Conservation (phyloP, 2,329 filamentous ascomycete species). For the Didymella sp. region DNA sequence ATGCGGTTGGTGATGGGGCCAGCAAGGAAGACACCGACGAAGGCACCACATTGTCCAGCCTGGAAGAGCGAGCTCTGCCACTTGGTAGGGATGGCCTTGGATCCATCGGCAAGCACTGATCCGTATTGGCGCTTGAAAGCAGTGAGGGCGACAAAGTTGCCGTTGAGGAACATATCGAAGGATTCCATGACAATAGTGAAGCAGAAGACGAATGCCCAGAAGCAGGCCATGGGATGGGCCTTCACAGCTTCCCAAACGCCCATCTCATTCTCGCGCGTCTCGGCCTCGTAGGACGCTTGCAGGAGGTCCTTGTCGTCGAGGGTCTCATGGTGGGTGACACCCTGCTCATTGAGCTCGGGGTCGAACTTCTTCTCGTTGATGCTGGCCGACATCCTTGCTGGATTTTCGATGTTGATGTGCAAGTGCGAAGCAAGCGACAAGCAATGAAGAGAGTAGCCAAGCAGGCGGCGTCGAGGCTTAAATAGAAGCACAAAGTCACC, state of each 20-base stretch:
- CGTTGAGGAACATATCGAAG: conserved; percentile 67
- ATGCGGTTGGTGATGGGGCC: conserved; percentile 64
- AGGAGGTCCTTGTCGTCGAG: conserved; percentile 32
- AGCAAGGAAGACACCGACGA: conserved; percentile 66
- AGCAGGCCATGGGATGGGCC: conserved; percentile 60
- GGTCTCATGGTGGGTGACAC: conserved; percentile 25
- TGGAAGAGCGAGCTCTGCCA: conserved; percentile 67
- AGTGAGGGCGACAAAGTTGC: conserved; percentile 62
- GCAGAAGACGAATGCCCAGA: conserved; percentile 63
- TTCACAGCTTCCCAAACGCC: conserved; percentile 56
- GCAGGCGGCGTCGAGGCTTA: conserved; percentile 18
- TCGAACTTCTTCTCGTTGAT: conserved; percentile 14
- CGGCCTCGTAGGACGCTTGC: conserved; percentile 60
- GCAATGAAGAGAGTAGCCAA: conserved; percentile 18
- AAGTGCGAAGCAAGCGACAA: conserved; percentile 15
- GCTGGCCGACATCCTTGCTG: conserved; percentile 20
- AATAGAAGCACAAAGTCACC: conserved; percentile 7
- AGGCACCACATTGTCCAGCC: conserved; percentile 63
- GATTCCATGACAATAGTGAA: conserved; percentile 69
- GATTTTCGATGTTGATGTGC: conserved; percentile 13
- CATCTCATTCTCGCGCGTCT: conserved; percentile 62
- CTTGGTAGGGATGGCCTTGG: conserved; percentile 55
- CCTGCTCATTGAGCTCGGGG: conserved; percentile 19
- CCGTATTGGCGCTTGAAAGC: conserved; percentile 59
- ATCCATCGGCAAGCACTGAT: conserved; percentile 40